Base-by-base conservation (phyloP, 2,329 filamentous ascomycete species). In the Fusarium nematophilum region DNA sequence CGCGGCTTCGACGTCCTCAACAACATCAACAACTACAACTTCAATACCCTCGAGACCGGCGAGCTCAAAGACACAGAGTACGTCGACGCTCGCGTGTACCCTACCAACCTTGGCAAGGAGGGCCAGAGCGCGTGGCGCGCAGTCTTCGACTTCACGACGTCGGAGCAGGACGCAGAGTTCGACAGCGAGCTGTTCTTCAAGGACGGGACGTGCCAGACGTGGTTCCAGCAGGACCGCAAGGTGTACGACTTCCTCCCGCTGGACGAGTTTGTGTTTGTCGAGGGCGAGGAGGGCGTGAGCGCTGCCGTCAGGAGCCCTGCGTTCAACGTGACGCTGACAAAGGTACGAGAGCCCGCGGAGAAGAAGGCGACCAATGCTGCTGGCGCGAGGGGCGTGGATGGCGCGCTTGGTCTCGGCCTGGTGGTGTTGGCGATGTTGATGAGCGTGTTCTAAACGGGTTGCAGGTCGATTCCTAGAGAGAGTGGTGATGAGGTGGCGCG, bases 1-100 rank as follows among this genome's bases (percentile, higher is more conserved):
- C 76, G 76, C 9, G 78, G 75, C 3, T 75, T 77, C 23, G 73
- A 81, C 42, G 71, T 80, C 0, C 60, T 78, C 0, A 56, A 64
- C 48, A 73, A 77, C 43, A 75, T 77, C 34, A 61, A 59, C 9
- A 54, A 53, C 42, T 75, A 71, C 60, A 65, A 44, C 33, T 62
- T 66, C 31, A 45, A 47, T n/a, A 56, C 58, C 3, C 37, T 62
- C 3, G 55, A 57, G 18, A 51, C 57, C 8, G 52, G 49, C 9
- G 23, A 58, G 21, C 30, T 59, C 14, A 45, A 34, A 3, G 31
- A 58, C 27, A 38, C 36, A 6, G 29, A 59, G 1, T 40, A 66
- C 6, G 48, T 72, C 9, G 64, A 64, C 17, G 71, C 65, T 2
- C 65, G 73, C 10, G 38, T 75, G 2, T 74, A 74, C 59, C 70